These are phyloP conservation scores for Saccharata proteae DNA, from an alignment of 2,329 filamentous ascomycete species.

Conservation along the genomic window DNA sequence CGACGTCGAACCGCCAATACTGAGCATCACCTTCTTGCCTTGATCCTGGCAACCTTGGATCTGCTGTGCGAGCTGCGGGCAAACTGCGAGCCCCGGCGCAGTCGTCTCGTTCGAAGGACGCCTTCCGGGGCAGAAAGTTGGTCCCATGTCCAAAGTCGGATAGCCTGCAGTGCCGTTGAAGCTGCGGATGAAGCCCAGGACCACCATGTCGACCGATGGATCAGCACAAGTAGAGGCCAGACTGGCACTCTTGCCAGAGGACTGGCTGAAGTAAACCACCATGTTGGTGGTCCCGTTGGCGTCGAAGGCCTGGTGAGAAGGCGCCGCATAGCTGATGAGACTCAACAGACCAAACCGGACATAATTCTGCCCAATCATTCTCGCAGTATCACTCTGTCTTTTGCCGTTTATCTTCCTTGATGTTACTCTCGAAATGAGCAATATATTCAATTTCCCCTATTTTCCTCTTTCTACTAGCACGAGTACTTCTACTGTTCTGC, in stretches of 20 bases:
- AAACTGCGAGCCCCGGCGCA: slow-evolving; percentile 3
- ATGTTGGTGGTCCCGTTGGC: slow-evolving; percentile 1
- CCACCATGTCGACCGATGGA: slow-evolving; percentile 1
- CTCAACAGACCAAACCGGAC: too few relatives aligned
- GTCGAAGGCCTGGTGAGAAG: not conserved
- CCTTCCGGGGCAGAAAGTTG: slow-evolving; percentile 1
- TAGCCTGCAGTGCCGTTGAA: slow-evolving; percentile 3
- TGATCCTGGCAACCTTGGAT: slow-evolving; percentile 1
- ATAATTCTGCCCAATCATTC: too few relatives aligned
- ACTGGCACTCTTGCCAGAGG: slow-evolving; percentile 3
- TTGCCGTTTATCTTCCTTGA: too few relatives aligned
- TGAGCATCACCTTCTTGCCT: slow-evolving; percentile 4
- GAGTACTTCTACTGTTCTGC: too few relatives aligned
- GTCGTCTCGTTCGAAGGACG: not conserved
- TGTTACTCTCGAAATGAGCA: too few relatives aligned
- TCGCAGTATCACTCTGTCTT: too few relatives aligned
- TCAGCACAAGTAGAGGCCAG: not conserved
- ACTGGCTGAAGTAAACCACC: slow-evolving; percentile 4
- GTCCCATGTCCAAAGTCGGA: slow-evolving; percentile 5
- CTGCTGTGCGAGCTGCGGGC: not conserved
- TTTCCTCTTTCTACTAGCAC: too few relatives aligned
- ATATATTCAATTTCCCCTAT: too few relatives aligned
- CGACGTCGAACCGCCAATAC: slow-evolving; percentile 5
- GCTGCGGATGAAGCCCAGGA: slow-evolving; percentile 6
- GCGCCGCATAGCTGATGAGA: not conserved